Evolutionary conservation across 768 basidiomycete genomes (phyloP).

Genomic region (Boletus rubescentipes): DNA sequence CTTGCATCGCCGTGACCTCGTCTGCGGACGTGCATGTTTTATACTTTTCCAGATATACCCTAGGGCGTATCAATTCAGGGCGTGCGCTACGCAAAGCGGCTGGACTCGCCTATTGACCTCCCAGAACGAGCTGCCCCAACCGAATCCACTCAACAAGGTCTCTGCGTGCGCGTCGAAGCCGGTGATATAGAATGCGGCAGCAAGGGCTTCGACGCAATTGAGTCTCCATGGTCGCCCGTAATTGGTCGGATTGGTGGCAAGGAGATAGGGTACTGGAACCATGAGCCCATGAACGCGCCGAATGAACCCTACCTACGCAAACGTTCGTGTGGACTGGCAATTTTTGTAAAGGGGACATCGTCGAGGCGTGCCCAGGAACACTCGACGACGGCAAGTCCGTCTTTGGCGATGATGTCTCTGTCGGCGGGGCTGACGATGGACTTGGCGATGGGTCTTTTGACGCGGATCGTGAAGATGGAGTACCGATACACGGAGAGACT

Average conservation of each 20-base stretch:
- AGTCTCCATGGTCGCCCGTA: conserved; percentile 97
- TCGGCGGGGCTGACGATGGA: conserved; percentile 81
- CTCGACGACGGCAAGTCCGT: conserved; percentile 94
- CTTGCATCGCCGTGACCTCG: conserved; percentile 61
- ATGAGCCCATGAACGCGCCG: not conserved
- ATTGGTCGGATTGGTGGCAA: conserved; percentile 96
- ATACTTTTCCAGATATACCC: conserved; percentile 68
- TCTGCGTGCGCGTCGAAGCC: conserved; percentile 84
- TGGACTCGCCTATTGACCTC: conserved; percentile 68
- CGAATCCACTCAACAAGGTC: conserved; percentile 73
- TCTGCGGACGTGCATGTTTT: conserved; percentile 62
- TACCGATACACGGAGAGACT: conserved; percentile 33
- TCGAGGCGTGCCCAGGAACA: conserved; percentile 97
- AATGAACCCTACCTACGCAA: conserved; percentile 54
- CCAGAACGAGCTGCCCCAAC: conserved; percentile 90
- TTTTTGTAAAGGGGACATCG: conserved; percentile 93
- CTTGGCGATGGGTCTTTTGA: conserved; percentile 77
- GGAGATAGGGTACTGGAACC: conserved; percentile 81
- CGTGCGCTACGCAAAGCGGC: not conserved
- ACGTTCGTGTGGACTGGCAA: conserved; percentile 90
- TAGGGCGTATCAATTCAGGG: not conserved
- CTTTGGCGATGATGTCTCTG: conserved; percentile 66
- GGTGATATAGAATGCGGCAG: conserved; percentile 93
- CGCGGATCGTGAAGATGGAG: not conserved
- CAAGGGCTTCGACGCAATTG: conserved; percentile 93